Base-by-base conservation (phyloP, 305 asterid species). In the Rubia tinctorum region DNA sequence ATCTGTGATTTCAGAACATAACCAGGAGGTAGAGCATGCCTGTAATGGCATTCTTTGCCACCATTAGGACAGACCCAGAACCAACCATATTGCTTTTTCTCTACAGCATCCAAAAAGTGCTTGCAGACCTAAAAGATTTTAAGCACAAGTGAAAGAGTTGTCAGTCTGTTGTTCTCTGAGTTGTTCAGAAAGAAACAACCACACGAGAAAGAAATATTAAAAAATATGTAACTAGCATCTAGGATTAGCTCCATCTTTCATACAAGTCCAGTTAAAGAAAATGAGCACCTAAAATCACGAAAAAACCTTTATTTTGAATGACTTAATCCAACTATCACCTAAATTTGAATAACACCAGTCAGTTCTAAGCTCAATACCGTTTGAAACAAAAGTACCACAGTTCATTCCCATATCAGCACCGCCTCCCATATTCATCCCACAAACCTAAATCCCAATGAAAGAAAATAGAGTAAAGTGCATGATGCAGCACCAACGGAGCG, bases 11-110 rank as follows among this genome's bases (percentile, higher is more conserved):
- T 91, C 55, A 94, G 81, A 82, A 93, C 47, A 76, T 91, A 93
- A 66, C 97, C 97, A 61, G 97, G 96, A 78, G 98, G 98, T 76
- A 93, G 95, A 23, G 98, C 97, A 71, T 91, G 98, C 76, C 98
- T 81, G 84, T 93, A 93, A 34, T 87, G 95, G 78, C 99, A 94
- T 6, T 91, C 96, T 81, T 88, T 84, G 76, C 88, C 86, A 65
- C 99, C 97, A 83, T 94, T 94, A 62, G 99, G 99, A 78, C 98
- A 94, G 68, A 34, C 85, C 99, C 99, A 94, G 82, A 94, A 92
- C 96, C 97, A 94, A 78, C 99, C 98, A 76, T 94, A 91, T 82
- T 94, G 99, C 81, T 91, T 90, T 80, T 94, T 94, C 86, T 94
- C 99, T 88, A 94, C 99, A 71, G 99, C 99, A 3, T 94, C 99